Evolutionary conservation across 2,329 filamentous ascomycete species (phyloP).

Genomic region (Clonostachys solani): DNA sequence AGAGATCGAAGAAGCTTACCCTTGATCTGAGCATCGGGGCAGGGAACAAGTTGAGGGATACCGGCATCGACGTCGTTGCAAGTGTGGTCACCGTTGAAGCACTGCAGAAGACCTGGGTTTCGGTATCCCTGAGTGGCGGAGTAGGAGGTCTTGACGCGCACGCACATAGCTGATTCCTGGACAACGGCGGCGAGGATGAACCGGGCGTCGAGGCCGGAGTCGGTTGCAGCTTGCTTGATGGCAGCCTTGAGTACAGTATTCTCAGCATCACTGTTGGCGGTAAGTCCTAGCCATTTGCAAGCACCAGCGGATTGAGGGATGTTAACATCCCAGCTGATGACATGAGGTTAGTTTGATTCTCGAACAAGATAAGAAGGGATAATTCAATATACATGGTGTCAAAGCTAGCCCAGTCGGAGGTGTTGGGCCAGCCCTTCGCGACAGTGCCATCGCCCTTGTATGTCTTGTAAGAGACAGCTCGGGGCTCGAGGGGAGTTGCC

Average conservation of each 20-base stretch:
- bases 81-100: conserved; percentile 1
- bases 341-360: not conserved
- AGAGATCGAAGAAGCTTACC: not conserved
- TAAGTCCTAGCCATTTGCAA: conserved; percentile 2
- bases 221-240: not conserved
- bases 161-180: conserved; percentile 1
- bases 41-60: not conserved
- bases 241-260: not conserved
- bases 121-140: not conserved
- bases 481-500: not conserved
- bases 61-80: conserved; percentile 3
- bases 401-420: not conserved
- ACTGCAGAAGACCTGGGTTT: conserved; percentile 2
- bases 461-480: not conserved
- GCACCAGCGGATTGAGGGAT: not conserved
- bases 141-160: conserved; percentile 3
- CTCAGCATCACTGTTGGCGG: conserved; percentile 2
- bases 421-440: conserved; percentile 1
- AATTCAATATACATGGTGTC: not conserved
- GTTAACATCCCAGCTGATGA: not conserved
- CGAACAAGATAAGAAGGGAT: not conserved
- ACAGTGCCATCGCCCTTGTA: conserved; percentile 2
- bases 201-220: conserved; percentile 1
- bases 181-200: conserved; percentile 3
- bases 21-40: conserved; percentile 1